phyloP scores from a whole-genome alignment of 108 stramenopile species.

The Epithemia pelagica region DNA sequence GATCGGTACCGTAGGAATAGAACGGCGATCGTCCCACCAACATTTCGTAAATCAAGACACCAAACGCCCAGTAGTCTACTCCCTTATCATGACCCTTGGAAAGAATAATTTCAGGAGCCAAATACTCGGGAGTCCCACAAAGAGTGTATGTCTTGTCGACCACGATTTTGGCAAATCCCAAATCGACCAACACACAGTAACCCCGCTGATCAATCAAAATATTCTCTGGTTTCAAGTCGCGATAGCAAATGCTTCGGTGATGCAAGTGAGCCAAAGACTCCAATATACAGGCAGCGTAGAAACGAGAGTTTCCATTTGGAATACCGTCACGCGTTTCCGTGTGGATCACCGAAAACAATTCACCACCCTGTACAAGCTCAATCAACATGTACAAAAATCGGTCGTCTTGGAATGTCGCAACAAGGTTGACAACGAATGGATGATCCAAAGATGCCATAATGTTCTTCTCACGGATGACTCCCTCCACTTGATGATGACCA shows the following conservation, averaged over 20 bases:
- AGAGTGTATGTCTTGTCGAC: slow-evolving; percentile 96
- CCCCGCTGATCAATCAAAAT: slow-evolving; percentile 80
- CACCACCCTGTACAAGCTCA: slow-evolving; percentile 90
- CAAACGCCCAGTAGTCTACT: slow-evolving; percentile 99
- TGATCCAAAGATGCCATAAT: slow-evolving; percentile 88
- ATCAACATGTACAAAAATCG: slow-evolving; percentile 86
- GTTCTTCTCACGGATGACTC: slow-evolving; percentile 86
- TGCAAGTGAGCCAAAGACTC: slow-evolving; percentile 68
- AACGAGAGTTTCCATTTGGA: slow-evolving; percentile 80
- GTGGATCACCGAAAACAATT: slow-evolving; percentile 90
- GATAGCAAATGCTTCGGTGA: slow-evolving; percentile 81
- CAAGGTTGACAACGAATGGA: slow-evolving; percentile 89
- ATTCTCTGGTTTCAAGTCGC: slow-evolving; percentile 90
- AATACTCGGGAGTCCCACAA: slow-evolving; percentile 98
- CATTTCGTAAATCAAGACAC: slow-evolving; percentile 98
- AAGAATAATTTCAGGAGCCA: slow-evolving; percentile 97
- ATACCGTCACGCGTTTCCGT: slow-evolving; percentile 86
- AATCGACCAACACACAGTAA: slow-evolving; percentile 97
- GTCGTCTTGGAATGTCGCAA: slow-evolving; percentile 87
- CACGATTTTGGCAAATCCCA: slow-evolving; percentile 98
- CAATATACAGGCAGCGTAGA: slow-evolving; percentile 82
- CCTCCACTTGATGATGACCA: slow-evolving; percentile 95
- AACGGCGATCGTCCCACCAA: slow-evolving; percentile 95
- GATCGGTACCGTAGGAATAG: slow-evolving; percentile 89
- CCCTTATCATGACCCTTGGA: slow-evolving; percentile 98